Base-by-base conservation (phyloP, 23 red algal species). In the Pyropia yezoensis region DNA sequence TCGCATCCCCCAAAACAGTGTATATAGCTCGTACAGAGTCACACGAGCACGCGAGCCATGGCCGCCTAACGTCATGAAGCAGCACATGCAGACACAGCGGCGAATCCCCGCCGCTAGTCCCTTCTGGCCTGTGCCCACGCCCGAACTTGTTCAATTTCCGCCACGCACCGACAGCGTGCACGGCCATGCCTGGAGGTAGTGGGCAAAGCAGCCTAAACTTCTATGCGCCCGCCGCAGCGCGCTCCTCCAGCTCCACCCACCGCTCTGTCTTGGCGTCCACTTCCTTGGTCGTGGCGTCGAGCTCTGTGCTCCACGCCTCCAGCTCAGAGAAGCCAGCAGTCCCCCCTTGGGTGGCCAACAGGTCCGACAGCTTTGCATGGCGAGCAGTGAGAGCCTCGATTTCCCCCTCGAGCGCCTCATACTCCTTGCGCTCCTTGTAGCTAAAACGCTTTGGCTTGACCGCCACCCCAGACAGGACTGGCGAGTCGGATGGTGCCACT, bases 251-350 rank as follows among this genome's bases (percentile, higher is more conserved):
- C 19, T 66, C 17, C 68, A 90, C 29, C 85, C 85, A 90, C 45
- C 85, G 76, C 61, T 90, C 65, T 15, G 75, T 90, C 29, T 82
- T 81, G 26, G 14, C 28, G 11, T 90, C 85, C n/a, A 90, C 76
- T 14, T 24, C 21, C 49, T 50, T 16, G 16, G 52, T 71, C 2
- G 73, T 34, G n/a, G 22, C 25, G 26, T 69, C 75, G 17, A 90
- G 67, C 62, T 90, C 69, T 7, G 17, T 65, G 25, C 60, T 81
- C 55, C 67, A 66, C 24, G 2, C 66, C 29, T 20, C 18, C 53
- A 90, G 61, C 28, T 72, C 45, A 14, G 34, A 27, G 67, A 80
- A 90, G 22, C 39, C 34, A 21, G 33, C 64, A 4, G 33, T 27
- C 19, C 61, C 62, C 47, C 33, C 71, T 2, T 76, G 24, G 0